Conservation (phyloP, 2,329 filamentous ascomycete genomes). For the Apiospora arundinis region DNA sequence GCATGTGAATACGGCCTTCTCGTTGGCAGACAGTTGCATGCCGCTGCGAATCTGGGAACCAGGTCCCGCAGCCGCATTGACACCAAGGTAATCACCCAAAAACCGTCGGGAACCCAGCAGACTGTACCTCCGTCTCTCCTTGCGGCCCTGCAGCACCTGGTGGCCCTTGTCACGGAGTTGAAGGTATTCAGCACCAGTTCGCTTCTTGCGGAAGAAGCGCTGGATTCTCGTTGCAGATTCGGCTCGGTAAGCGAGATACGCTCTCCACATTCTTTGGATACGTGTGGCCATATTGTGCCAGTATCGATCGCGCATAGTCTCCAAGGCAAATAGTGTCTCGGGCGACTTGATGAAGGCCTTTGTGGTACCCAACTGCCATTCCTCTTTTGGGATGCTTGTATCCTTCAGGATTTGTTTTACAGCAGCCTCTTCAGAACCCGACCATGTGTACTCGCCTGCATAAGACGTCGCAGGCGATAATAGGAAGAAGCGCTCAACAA, state of each 20-base stretch:
- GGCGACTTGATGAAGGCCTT: conserved; percentile 99
- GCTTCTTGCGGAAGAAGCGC: conserved; percentile 93
- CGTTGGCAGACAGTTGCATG: conserved; percentile 73
- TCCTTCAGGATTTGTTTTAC: conserved; percentile 94
- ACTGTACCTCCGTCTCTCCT: conserved; percentile 91
- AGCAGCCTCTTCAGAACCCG: conserved; percentile 84
- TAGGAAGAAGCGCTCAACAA: conserved; percentile 95
- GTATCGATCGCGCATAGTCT: conserved; percentile 97
- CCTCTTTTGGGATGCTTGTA: conserved; percentile 91
- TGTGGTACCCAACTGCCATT: conserved; percentile 95
- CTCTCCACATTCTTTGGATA: conserved; percentile 96
- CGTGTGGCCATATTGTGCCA: conserved; percentile 99
- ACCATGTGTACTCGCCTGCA: conserved; percentile 96
- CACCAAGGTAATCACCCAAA: conserved; percentile 91
- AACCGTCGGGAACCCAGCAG: conserved; percentile 90
- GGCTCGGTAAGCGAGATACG: conserved; percentile 88
- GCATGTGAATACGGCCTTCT: conserved; percentile 86
- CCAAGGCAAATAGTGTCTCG: conserved; percentile 93
- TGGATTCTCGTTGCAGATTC: conserved; percentile 96
- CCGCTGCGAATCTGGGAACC: conserved; percentile 81
- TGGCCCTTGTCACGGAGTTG: conserved; percentile 90
- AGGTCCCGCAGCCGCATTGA: conserved; percentile 80
- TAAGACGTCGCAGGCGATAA: conserved; percentile 94
- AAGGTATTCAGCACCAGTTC: conserved; percentile 86
- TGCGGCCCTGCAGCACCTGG: conserved; percentile 78